Evolutionary conservation across 495 filamentous ascomycete species (phyloP).

Genomic region (Xylaria longipes): DNA sequence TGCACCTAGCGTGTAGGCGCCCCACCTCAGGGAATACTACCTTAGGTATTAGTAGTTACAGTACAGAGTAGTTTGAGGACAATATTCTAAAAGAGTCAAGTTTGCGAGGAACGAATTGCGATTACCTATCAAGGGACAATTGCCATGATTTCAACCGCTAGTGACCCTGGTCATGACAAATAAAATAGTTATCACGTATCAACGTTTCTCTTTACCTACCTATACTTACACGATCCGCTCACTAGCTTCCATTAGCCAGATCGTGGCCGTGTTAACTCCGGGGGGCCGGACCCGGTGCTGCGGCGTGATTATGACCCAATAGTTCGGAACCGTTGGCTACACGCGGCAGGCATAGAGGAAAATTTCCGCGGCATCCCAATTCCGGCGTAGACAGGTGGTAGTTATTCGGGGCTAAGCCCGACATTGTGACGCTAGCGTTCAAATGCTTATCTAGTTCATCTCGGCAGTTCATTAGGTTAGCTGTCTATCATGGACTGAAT

Average conservation of each 20-base stretch:
- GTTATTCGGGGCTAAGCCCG: too few species aligned
- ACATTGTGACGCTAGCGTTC: neutral
- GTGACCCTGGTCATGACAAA: neutral
- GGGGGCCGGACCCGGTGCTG: neutral
- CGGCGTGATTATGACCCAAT: neutral
- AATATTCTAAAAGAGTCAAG: neutral
- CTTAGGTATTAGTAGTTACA: too few species aligned
- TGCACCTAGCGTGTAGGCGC: neutral
- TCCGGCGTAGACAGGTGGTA: neutral
- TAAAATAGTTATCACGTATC: neutral
- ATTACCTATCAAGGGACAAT: neutral
- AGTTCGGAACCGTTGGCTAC: neutral
- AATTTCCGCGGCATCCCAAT: neutral
- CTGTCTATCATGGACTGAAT: neutral
- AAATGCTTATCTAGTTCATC: neutral
- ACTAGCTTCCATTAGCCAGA: neutral
- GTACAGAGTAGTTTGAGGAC: too few species aligned
- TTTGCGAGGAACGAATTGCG: neutral
- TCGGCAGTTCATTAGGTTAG: neutral
- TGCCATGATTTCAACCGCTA: neutral
- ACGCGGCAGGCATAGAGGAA: neutral
- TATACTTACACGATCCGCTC: neutral
- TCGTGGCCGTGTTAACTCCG: neutral
- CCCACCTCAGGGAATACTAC: too few species aligned
- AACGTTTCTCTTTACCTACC: neutral